Evolutionary conservation across 371 early-diverging fungal species (phyloP).

Genomic region (Rhizopus arrhizus): DNA sequence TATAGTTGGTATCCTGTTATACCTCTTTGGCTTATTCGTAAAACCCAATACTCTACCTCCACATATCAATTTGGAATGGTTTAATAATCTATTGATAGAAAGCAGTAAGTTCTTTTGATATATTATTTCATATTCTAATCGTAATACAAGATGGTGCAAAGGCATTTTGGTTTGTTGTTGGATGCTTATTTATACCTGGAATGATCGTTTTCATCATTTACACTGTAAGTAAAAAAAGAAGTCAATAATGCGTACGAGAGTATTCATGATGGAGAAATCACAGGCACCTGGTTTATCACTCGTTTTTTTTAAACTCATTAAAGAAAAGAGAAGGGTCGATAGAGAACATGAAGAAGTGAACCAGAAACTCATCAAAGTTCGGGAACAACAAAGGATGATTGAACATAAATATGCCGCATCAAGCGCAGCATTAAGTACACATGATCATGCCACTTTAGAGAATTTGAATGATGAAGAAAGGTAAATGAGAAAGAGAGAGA

Average conservation of each 20-base stretch:
- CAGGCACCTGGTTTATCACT: constrained; percentile 52
- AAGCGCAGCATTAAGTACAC: constrained; percentile 24
- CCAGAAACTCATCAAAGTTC: constrained; percentile 22
- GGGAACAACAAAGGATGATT: constrained; percentile 39
- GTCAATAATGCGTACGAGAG: neutral
- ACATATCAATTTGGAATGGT: constrained; percentile 52
- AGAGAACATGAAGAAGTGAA: constrained; percentile 29
- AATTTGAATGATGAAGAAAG: constrained; percentile 47
- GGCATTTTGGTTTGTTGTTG: constrained; percentile 53
- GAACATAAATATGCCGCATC: constrained; percentile 31
- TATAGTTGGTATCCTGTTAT: constrained; percentile 27
- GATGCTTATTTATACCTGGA: constrained; percentile 51
- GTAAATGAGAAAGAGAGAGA: constrained; percentile 18
- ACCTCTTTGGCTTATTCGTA: constrained; percentile 44
- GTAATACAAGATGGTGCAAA: constrained; percentile 48
- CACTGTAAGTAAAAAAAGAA: constrained; percentile 37
- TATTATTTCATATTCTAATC: neutral
- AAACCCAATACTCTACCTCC: constrained; percentile 32
- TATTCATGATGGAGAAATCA: neutral
- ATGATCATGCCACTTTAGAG: constrained; percentile 43
- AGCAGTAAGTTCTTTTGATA: constrained; percentile 45
- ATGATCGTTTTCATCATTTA: constrained; percentile 54
- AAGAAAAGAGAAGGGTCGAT: constrained; percentile 30
- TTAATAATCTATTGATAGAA: constrained; percentile 34
- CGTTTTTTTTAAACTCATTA: constrained; percentile 41